Percentiles rank a stretch among this genome's conserved stretches.
Conservation (phyloP, 495 filamentous ascomycete species). For the Baudoinia panamericana region DNA sequence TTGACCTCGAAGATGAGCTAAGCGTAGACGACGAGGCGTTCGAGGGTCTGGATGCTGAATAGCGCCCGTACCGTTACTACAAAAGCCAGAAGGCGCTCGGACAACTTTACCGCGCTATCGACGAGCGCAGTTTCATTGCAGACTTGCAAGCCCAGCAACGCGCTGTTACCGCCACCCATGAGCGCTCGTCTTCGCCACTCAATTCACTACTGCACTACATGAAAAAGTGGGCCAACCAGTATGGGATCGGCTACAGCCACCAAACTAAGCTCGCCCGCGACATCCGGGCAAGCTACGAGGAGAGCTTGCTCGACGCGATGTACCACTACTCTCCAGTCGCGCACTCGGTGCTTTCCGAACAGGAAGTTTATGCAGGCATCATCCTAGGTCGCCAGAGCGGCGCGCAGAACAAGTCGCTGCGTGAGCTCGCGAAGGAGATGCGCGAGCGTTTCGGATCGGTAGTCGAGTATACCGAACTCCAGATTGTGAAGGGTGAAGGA, state of each 20-base stretch:
- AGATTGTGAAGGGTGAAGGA: constrained; percentile 34
- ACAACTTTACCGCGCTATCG: constrained; percentile 56
- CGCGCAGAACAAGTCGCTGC: constrained; percentile 44
- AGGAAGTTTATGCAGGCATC: constrained; percentile 63
- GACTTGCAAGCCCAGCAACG: constrained; percentile 35
- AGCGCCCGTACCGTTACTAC: constrained; percentile 43
- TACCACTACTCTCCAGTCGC: constrained; percentile 45
- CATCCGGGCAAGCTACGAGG: constrained; percentile 54
- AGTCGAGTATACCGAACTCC: constrained; percentile 32
- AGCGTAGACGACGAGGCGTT: constrained; percentile 42
- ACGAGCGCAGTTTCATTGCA: constrained; percentile 55
- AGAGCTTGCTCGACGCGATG: constrained; percentile 44
- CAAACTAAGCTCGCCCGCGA: constrained; percentile 32
- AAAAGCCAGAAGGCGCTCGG: constrained; percentile 57
- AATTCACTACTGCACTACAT: constrained; percentile 37
- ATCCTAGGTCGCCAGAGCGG: constrained; percentile 51
- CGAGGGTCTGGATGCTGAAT: constrained; percentile 21
- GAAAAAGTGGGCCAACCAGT: constrained; percentile 28
- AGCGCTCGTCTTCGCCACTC: constrained; percentile 29
- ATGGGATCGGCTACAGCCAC: constrained; percentile 29
- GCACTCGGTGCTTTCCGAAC: constrained; percentile 45
- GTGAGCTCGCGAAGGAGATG: constrained; percentile 47
- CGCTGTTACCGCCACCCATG: constrained; percentile 2
- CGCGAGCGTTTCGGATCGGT: constrained; percentile 49
- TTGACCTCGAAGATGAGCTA: constrained; percentile 31